Evolutionary conservation across 2,329 filamentous ascomycete genomes (phyloP).

Genomic region (Colletotrichum nymphaeae): DNA sequence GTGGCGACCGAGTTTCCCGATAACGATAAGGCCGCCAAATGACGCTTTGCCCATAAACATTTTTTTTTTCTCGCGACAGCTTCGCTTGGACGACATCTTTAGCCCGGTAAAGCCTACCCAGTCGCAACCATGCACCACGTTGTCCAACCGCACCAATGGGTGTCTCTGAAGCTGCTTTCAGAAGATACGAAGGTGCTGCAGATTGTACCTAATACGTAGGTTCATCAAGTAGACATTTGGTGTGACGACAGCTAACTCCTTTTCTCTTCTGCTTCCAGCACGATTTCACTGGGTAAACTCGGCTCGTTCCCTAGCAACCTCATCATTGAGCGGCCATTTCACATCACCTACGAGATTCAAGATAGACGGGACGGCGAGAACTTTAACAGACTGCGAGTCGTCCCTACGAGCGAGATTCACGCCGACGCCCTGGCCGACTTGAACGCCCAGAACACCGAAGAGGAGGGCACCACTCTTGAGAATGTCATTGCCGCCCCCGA

Average conservation of each 20-base stretch:
- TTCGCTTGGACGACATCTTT: background rate
- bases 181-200: slow-evolving; percentile 68
- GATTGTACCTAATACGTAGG: slow-evolving; percentile 70
- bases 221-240: background rate
- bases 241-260: background rate
- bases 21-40: slow-evolving; percentile 28
- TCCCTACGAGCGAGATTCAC: slow-evolving; percentile 84
- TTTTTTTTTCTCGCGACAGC: slow-evolving; percentile 21
- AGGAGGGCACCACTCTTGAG: slow-evolving; percentile 53
- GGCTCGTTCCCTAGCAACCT: slow-evolving; percentile 91
- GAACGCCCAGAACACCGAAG: slow-evolving; percentile 52
- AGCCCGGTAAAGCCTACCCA: background rate
- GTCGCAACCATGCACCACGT: slow-evolving; percentile 51
- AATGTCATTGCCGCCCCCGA: slow-evolving; percentile 50
- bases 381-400: slow-evolving; percentile 79
- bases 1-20: background rate
- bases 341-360: slow-evolving; percentile 90
- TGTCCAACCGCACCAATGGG: slow-evolving; percentile 70
- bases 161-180: slow-evolving; percentile 69
- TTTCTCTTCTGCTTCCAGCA: slow-evolving; percentile 60
- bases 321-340: slow-evolving; percentile 89
- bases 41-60: slow-evolving; percentile 1
- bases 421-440: slow-evolving; percentile 75
- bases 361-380: slow-evolving; percentile 74
- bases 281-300: slow-evolving; percentile 91